These are phyloP conservation scores for Turnera subulata DNA, from an alignment of 345 rosid genomes.

Conservation along the genomic window DNA sequence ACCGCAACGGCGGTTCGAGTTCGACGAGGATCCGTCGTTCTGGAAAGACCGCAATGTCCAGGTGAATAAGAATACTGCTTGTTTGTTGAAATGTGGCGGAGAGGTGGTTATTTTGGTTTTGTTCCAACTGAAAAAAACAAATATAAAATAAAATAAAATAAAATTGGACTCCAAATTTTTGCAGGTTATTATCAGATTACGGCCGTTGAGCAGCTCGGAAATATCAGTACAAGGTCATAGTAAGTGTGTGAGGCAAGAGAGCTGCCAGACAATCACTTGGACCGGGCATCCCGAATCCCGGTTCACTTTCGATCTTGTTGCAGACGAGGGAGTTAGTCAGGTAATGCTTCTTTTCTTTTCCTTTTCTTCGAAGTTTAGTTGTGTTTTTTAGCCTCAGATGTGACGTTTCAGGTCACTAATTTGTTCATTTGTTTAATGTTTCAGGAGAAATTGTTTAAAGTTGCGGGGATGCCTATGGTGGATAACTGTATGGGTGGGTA, in stretches of 20 bases:
- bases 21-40: conserved; percentile 83
- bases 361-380: no score
- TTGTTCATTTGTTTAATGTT: conserved; percentile 5
- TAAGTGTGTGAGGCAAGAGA: conserved; percentile 86
- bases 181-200: conserved; percentile 85
- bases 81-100: no score
- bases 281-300: conserved; percentile 86
- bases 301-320: conserved; percentile 88
- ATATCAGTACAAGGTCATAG: conserved; percentile 68
- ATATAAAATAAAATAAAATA: no score
- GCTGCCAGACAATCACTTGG: conserved; percentile 82
- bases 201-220: conserved; percentile 83
- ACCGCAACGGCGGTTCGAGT: conserved; percentile 41
- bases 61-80: conserved; percentile 26
- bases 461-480: conserved; percentile 96
- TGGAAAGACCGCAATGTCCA: conserved; percentile 98
- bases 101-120: no score
- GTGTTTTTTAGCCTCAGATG: neutral
- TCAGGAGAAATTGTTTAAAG: conserved; percentile 87
- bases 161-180: neutral
- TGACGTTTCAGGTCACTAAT: neutral
- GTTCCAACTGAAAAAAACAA: no score
- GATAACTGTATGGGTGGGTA: conserved; percentile 95
- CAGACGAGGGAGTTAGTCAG: conserved; percentile 88
- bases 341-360: conserved; percentile 24